Conservation (phyloP, 208 protist species). For the Angomonas ambiguus region DNA sequence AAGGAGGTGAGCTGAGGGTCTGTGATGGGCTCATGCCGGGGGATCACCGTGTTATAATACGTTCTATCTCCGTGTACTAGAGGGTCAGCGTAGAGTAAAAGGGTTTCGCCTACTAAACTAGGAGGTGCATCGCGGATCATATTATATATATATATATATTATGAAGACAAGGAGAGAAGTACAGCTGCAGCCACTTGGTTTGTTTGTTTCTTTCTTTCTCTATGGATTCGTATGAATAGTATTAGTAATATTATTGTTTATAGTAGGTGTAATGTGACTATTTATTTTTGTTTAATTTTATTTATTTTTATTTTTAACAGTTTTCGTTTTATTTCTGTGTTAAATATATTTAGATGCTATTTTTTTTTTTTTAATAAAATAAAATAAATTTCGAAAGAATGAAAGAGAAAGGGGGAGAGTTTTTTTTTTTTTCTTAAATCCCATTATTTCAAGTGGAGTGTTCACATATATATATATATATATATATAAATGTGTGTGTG, state of each 20-base stretch:
- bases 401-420: neutral
- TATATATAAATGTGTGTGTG: no score
- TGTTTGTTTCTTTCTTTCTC: neutral
- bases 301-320: neutral
- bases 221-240: no score
- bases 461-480: no score
- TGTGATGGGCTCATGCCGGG: no score
- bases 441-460: no score
- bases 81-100: neutral
- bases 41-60: neutral
- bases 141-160: no score
- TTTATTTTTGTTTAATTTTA: no score
- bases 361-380: neutral
- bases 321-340: neutral
- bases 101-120: neutral
- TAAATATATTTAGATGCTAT: neutral
- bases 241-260: no score
- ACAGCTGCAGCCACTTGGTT: neutral
- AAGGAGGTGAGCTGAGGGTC: no score
- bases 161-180: neutral
- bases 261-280: no score
- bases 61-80: neutral
- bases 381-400: conserved; percentile 1
- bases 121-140: no score
- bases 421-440: neutral